Conservation (phyloP, 257 asterid genomes). For the Echium plantagineum region DNA sequence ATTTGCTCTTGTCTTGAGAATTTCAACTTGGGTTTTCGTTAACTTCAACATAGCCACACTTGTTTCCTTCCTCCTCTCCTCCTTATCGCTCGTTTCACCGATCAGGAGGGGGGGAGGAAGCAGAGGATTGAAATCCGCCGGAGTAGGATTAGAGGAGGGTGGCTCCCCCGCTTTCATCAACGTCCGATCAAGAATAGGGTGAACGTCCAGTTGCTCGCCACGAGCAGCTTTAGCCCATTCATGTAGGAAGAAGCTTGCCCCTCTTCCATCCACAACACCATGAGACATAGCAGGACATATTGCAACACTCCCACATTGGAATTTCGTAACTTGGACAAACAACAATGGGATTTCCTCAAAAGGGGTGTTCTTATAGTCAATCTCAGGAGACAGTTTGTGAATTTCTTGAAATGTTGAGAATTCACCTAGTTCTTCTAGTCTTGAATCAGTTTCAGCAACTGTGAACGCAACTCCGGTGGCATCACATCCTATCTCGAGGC, state of each 20-base stretch:
- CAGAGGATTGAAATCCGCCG: not conserved
- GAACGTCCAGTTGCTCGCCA: constrained; percentile 8
- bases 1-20: constrained; percentile 13
- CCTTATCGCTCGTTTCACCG: constrained; percentile 5
- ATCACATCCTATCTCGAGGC: constrained; percentile 49
- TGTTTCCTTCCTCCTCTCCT: constrained; percentile 18
- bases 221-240: constrained; percentile 22
- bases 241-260: constrained; percentile 4
- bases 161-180: not conserved
- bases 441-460: constrained; percentile 37
- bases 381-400: constrained; percentile 19
- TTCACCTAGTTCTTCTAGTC: constrained; percentile 39
- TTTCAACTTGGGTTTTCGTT: constrained; percentile 7
- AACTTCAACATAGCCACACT: constrained; percentile 9
- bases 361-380: constrained; percentile 2
- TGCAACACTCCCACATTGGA: constrained; percentile 14
- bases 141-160: not conserved
- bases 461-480: constrained; percentile 29
- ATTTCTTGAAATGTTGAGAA: constrained; percentile 35
- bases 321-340: constrained; percentile 10
- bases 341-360: constrained; percentile 11
- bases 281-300: constrained; percentile 12
- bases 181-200: constrained; percentile 9
- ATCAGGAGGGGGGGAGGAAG: constrained; percentile 5
- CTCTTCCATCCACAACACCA: constrained; percentile 9